Evolutionary conservation across 345 rosid species (phyloP).

Genomic region (Boechera retrofracta): DNA sequence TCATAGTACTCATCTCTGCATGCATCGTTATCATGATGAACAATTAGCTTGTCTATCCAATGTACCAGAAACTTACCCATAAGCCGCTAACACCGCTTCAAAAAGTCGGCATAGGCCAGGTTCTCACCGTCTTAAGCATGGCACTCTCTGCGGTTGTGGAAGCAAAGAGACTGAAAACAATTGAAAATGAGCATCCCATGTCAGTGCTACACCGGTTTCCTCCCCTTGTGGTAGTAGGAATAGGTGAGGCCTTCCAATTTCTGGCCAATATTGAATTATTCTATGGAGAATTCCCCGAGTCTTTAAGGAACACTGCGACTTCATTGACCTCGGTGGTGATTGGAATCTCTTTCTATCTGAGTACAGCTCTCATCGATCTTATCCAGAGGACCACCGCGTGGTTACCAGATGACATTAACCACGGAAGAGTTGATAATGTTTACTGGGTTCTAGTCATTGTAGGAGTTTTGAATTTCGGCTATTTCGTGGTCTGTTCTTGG

Average conservation of each 20-base stretch:
- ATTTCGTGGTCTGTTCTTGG: slow-evolving; percentile 48
- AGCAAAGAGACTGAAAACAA: slow-evolving; percentile 49
- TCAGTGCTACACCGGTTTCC: slow-evolving; percentile 58
- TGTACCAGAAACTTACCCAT: slow-evolving; percentile 47
- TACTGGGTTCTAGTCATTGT: slow-evolving; percentile 49
- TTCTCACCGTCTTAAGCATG: slow-evolving; percentile 47
- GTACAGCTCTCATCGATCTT: slow-evolving; percentile 50
- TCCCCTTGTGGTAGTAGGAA: slow-evolving; percentile 50
- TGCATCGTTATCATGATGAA: slow-evolving; percentile 39
- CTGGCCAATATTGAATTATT: slow-evolving; percentile 53
- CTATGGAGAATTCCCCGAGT: slow-evolving; percentile 55
- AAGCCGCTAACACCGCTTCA: slow-evolving; percentile 46
- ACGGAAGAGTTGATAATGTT: slow-evolving; percentile 53
- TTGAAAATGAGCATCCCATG: slow-evolving; percentile 42
- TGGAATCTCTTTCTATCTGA: slow-evolving; percentile 52
- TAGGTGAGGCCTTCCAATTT: slow-evolving; percentile 58
- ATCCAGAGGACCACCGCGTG: slow-evolving; percentile 49
- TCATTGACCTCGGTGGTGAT: slow-evolving; percentile 52
- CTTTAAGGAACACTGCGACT: slow-evolving; percentile 52
- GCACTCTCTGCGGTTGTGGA: slow-evolving; percentile 49
- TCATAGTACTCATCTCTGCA: slow-evolving; percentile 41
- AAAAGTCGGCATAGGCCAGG: slow-evolving; percentile 57
- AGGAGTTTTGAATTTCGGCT: slow-evolving; percentile 50
- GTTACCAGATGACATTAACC: slow-evolving; percentile 57
- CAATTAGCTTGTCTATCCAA: slow-evolving; percentile 41